phyloP scores from a whole-genome alignment of 2,329 filamentous ascomycete genomes.

The Lecanicillium sp. region DNA sequence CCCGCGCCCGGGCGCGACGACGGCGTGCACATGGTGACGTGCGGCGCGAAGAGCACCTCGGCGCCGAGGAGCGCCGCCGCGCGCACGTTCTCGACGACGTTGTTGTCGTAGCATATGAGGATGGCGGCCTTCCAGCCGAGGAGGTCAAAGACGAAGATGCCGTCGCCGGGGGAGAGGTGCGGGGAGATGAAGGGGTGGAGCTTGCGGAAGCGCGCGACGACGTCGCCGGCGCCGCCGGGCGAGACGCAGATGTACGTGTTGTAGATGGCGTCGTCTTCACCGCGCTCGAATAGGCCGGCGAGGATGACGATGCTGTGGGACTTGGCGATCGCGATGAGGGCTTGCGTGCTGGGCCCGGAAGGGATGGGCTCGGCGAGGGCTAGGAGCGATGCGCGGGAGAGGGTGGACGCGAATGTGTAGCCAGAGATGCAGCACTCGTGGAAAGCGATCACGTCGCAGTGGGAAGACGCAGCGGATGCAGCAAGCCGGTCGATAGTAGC shows the following conservation, averaged over 20 bases:
- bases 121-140: slow-evolving; percentile 17
- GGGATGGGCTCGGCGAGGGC: slow-evolving; percentile 13
- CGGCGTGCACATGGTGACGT: slow-evolving; percentile 19
- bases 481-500: slow-evolving; percentile 9
- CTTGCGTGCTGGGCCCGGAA: slow-evolving; percentile 3
- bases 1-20: slow-evolving; percentile 17
- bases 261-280: slow-evolving; percentile 12
- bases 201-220: slow-evolving; percentile 18
- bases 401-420: slow-evolving; percentile 14
- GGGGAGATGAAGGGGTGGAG: slow-evolving; percentile 17
- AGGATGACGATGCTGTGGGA: slow-evolving; percentile 9
- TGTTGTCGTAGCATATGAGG: slow-evolving; percentile 21
- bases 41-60: slow-evolving; percentile 17
- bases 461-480: background rate
- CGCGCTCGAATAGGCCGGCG: slow-evolving; percentile 14
- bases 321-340: slow-evolving; percentile 4
- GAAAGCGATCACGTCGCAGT: slow-evolving; percentile 14
- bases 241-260: slow-evolving; percentile 18
- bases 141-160: slow-evolving; percentile 17
- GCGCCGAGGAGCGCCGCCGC: slow-evolving; percentile 15
- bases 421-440: slow-evolving; percentile 16
- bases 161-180: slow-evolving; percentile 14
- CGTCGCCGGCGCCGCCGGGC: slow-evolving; percentile 1
- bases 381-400: slow-evolving; percentile 3
- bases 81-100: slow-evolving; percentile 18